phyloP scores from a whole-genome alignment of 495 filamentous ascomycete species.

The Hyaloscypha hepaticicola region DNA sequence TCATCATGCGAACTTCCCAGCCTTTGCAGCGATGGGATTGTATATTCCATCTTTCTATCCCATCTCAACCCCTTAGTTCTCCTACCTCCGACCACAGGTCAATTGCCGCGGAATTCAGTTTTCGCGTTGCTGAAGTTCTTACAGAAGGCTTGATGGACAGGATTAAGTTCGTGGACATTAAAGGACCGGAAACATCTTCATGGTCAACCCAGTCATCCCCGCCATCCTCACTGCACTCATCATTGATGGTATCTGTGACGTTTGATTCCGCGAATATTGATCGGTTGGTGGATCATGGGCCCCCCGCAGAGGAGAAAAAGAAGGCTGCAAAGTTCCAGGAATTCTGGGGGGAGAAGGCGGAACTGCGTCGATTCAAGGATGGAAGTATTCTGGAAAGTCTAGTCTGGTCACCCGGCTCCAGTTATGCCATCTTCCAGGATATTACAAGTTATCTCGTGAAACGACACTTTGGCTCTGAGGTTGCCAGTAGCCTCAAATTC shows the following conservation, averaged over 20 bases:
- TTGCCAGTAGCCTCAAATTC: constrained; percentile 54
- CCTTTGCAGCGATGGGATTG: constrained; percentile 72
- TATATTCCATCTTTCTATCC: constrained; percentile 37
- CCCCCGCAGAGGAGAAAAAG: constrained; percentile 73
- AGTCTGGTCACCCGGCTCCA: constrained; percentile 70
- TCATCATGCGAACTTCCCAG: constrained; percentile 70
- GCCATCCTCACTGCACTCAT: constrained; percentile 28
- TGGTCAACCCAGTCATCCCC: constrained; percentile 43
- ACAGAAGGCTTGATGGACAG: constrained; percentile 71
- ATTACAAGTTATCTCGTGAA: constrained; percentile 73
- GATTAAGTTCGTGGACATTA: constrained; percentile 61
- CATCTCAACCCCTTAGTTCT: not conserved
- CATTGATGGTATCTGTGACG: constrained; percentile 63
- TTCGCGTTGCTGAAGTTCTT: constrained; percentile 59
- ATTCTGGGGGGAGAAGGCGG: constrained; percentile 76
- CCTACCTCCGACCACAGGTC: constrained; percentile 25
- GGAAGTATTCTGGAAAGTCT: constrained; percentile 75
- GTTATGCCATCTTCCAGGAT: constrained; percentile 68
- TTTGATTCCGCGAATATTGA: constrained; percentile 68
- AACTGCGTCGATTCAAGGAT: constrained; percentile 72
- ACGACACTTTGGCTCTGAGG: constrained; percentile 56
- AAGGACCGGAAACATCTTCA: constrained; percentile 35
- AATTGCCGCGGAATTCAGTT: constrained; percentile 21
- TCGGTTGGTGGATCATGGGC: constrained; percentile 82
- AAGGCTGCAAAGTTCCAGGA: constrained; percentile 65